A percentile compares a stretch with the other conserved stretches of the same genome.
phyloP scores from a whole-genome alignment of 2,329 filamentous ascomycete species.

The Phyllosticta paracitricarpa region DNA sequence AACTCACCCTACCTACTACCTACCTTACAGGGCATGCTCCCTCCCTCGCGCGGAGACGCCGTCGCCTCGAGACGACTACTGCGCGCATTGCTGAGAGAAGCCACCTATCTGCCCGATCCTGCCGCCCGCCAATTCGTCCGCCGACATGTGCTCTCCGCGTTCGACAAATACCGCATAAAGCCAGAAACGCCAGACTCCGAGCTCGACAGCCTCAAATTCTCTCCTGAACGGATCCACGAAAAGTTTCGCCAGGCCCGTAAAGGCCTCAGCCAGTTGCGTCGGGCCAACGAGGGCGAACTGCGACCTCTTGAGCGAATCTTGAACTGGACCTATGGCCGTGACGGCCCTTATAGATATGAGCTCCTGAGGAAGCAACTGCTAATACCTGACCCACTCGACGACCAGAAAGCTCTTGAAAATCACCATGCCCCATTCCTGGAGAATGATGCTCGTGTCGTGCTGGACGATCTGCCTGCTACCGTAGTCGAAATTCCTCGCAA shows the following conservation, averaged over 20 bases:
- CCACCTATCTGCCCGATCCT: slow-evolving; percentile 50
- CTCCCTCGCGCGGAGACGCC: not conserved
- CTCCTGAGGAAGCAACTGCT: slow-evolving; percentile 26
- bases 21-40: not conserved
- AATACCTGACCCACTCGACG: not conserved
- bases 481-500: not conserved
- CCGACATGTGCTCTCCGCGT: slow-evolving; percentile 39
- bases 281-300: slow-evolving; percentile 48
- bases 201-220: slow-evolving; percentile 2
- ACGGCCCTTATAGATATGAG: slow-evolving; percentile 41
- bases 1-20: too few relatives aligned
- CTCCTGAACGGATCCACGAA: slow-evolving; percentile 1
- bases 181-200: not conserved
- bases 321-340: slow-evolving; percentile 46
- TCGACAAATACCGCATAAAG: slow-evolving; percentile 30
- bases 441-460: not conserved
- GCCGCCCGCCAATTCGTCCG: slow-evolving; percentile 42
- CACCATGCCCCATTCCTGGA: not conserved
- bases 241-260: slow-evolving; percentile 16
- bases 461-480: not conserved
- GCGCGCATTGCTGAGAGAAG: slow-evolving; percentile 48
- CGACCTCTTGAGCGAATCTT: slow-evolving; percentile 43
- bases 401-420: not conserved
- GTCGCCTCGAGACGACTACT: slow-evolving; percentile 32
- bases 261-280: slow-evolving; percentile 35